Evolutionary conservation across 306 rosid species (phyloP), one percentile per base, ranked within the genome.

Genomic region (Ziziphus jujuba): DNA sequence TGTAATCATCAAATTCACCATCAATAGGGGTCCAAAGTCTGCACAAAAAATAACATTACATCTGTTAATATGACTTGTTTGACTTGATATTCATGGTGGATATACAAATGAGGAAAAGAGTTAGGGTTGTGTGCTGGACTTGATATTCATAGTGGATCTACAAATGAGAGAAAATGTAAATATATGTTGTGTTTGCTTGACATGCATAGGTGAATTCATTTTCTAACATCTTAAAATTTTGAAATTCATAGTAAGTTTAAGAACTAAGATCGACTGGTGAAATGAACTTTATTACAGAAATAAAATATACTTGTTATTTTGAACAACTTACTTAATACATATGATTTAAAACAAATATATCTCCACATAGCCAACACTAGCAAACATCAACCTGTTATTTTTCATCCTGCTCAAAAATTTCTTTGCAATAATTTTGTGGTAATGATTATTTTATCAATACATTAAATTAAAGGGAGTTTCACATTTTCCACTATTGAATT

Each of bases 1-100:
- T 86, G 76, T 92, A 92, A 84, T 92, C 98, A 75, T 92, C 98
- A 80, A 92, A 90, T 77, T 90, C 98, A 78, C 97, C 97, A 76
- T 92, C 96, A 71, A 87, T 90, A 4, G 98, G 97, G 55, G 85
- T 75, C 98, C 97, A 92, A 74, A 87, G 89, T 73, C 98, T 92
- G 79, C 60, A 74, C 24, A 56, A 16, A 25, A 25, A 36, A 69
- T 56, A 78, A 19, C 58, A 53, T 54, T 7, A 55, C 13, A 35
- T 20, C 57, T 69, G 63, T 40, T 59, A 72, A 38, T 62, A 44
- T 19, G 19, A 45, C 56, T 22, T 8, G 17, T 48, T 35, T 28
- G 11, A 19, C 50, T 60, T 40, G 45, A 40, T 12, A 40, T 40
- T 40, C 45, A 40, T 10, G 15, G 45, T 10, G 14, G 12, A 8